Base-by-base conservation (phyloP, 208 protist species). In the Leishmania martiniquensis region DNA sequence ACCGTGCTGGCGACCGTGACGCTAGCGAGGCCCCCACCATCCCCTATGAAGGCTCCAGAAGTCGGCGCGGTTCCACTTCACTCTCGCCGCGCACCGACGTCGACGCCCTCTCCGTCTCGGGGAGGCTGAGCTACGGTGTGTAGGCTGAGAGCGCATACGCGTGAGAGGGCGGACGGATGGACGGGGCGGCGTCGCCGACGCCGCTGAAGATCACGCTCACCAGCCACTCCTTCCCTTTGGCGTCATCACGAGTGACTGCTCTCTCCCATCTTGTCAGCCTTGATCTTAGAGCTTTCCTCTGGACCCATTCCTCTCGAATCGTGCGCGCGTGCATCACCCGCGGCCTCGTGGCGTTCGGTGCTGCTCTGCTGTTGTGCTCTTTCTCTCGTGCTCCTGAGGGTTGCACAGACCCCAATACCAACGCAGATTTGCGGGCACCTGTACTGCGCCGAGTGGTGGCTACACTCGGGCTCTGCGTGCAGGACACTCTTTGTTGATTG, bases 21-120 rank as follows among this genome's bases (percentile, higher is more conserved):
- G 55, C 74, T 52, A 84, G 80, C 57, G 80, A 84, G 55, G 80
- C 80, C 13, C 80, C 80, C 42, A 84, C 80, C 69, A 67, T 84
- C 52, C 80, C 80, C 17, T 84, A 84, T 45, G 80, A 84, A 34
- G 80, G 80, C 25, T 84, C 80, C 47, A 84, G 75, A 9, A 75
- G 80, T 29, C 80, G 42, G 60, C 80, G 80, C 25, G 57, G 51
- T 22, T 84, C 80, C 34, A 44, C 77, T 39, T 80, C 80, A 12
- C 59, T 84, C 20, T 84, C 80, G 47, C 80, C 80, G 51, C 74
- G 80, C 59, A 84, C 74, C 29, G 80, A 84, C 52, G 72, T 76
- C 45, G 80, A 84, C 44, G 49, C 59, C 42, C 47, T 72, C 51
- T 80, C 80, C 44, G 69, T 84, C 20, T 78, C 62, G 1, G 80